Evolutionary conservation across 116 monocot species (phyloP).

Genomic region (Zostera marina): DNA sequence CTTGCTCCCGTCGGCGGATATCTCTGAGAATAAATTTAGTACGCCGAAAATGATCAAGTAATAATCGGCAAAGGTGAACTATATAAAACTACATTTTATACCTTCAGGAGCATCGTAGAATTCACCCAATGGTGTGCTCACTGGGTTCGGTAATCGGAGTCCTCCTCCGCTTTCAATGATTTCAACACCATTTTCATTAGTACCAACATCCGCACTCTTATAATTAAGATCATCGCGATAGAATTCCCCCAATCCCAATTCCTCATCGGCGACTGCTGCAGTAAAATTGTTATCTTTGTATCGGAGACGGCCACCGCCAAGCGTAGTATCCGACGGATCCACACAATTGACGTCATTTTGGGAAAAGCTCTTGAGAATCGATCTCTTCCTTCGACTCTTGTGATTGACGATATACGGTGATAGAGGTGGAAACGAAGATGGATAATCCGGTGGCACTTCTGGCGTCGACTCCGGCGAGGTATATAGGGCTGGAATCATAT

Average conservation of each 20-base stretch:
- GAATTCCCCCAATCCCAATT: too few species aligned
- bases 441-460: slow-evolving; percentile 29
- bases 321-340: not conserved
- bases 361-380: slow-evolving; percentile 26
- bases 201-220: too few species aligned
- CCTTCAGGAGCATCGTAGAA: slow-evolving; percentile 67
- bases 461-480: slow-evolving; percentile 41
- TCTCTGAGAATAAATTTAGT: slow-evolving; percentile 16
- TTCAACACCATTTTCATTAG: too few species aligned
- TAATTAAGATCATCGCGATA: too few species aligned
- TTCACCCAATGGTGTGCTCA: slow-evolving; percentile 27
- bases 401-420: slow-evolving; percentile 63
- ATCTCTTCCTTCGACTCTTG: slow-evolving; percentile 37
- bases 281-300: not conserved
- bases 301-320: too few species aligned
- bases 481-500: slow-evolving; percentile 43
- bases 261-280: too few species aligned
- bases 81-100: slow-evolving; percentile 2
- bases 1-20: slow-evolving; percentile 31
- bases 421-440: slow-evolving; percentile 26
- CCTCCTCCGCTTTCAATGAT: slow-evolving; percentile 6
- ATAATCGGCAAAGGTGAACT: not conserved
- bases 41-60: not conserved
- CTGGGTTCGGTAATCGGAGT: not conserved
- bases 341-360: slow-evolving; percentile 7